These are phyloP conservation scores for Globisporangium spiculum DNA, from an alignment of 352 stramenopile genomes.

Conservation along the genomic window DNA sequence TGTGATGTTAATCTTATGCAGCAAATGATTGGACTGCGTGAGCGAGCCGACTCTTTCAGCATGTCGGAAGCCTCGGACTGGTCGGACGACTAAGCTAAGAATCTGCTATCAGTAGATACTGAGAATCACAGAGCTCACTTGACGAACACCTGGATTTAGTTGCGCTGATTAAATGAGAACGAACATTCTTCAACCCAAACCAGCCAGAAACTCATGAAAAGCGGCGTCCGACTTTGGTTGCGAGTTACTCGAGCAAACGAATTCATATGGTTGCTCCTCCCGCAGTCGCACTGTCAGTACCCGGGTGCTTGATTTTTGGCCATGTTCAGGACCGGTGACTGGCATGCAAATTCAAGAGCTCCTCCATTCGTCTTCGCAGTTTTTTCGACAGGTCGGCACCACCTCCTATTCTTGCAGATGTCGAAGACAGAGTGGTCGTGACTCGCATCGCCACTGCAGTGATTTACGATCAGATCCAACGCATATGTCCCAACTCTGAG, in stretches of 20 bases:
- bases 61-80: conserved; percentile 86
- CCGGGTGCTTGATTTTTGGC: not conserved
- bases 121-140: not conserved
- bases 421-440: not conserved
- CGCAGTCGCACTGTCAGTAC: not conserved
- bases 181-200: not conserved
- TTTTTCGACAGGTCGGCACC: not conserved
- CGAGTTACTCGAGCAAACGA: not conserved
- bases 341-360: not conserved
- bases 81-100: conserved; percentile 63
- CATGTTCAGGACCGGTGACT: not conserved
- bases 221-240: not conserved
- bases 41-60: conserved; percentile 71
- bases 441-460: not conserved
- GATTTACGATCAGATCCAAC: not conserved
- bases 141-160: not conserved
- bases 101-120: not conserved
- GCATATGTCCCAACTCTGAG: not conserved
- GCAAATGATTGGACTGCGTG: conserved; percentile 84
- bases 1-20: conserved; percentile 23
- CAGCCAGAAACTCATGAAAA: not conserved
- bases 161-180: not conserved
- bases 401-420: not conserved
- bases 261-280: not conserved
- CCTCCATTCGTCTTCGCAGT: not conserved